Percentiles rank a stretch among this genome's conserved stretches.
These are phyloP conservation scores for Exutisphaerella laricina DNA, from an alignment of 2,329 filamentous ascomycete genomes.

Conservation along the genomic window DNA sequence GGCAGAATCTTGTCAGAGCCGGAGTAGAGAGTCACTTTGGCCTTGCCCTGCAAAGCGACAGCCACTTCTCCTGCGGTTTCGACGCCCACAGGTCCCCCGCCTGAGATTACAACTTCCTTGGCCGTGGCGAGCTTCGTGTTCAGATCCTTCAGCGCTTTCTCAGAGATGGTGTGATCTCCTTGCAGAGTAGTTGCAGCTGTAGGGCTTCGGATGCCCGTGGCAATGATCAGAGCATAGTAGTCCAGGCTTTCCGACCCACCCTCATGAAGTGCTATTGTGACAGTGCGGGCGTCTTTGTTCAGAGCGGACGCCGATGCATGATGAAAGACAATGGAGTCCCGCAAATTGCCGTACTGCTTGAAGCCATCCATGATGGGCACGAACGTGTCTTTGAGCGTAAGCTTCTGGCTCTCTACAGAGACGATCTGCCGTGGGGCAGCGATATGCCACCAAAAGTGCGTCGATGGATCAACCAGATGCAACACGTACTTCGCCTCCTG, in stretches of 20 bases:
- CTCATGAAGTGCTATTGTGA: conserved; percentile 38
- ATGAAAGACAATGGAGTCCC: conserved; percentile 41
- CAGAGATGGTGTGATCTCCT: conserved; percentile 31
- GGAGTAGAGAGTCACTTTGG: conserved; percentile 44
- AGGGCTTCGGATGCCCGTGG: conserved; percentile 48
- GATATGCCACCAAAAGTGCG: conserved; percentile 49
- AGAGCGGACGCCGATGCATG: conserved; percentile 46
- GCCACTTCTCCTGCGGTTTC: conserved; percentile 37
- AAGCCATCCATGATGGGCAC: conserved; percentile 48
- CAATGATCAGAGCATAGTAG: conserved; percentile 54
- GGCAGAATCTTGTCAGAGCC: conserved; percentile 38
- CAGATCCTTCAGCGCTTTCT: conserved; percentile 30
- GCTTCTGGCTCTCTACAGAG: conserved; percentile 43
- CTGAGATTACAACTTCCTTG: conserved; percentile 33
- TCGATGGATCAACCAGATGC: conserved; percentile 50
- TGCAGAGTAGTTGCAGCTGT: conserved; percentile 43
- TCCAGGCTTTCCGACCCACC: conserved; percentile 34
- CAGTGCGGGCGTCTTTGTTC: conserved; percentile 39
- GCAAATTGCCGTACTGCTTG: conserved; percentile 42
- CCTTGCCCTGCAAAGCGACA: conserved; percentile 33
- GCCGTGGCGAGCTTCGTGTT: conserved; percentile 32
- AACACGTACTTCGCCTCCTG: conserved; percentile 44
- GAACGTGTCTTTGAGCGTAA: conserved; percentile 46
- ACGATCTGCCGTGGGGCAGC: conserved; percentile 51
- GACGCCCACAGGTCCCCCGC: conserved; percentile 36